Evolutionary conservation across 1,284 basidiomycete species (phyloP).

Genomic region (Cutaneotrichosporon arboriforme): DNA sequence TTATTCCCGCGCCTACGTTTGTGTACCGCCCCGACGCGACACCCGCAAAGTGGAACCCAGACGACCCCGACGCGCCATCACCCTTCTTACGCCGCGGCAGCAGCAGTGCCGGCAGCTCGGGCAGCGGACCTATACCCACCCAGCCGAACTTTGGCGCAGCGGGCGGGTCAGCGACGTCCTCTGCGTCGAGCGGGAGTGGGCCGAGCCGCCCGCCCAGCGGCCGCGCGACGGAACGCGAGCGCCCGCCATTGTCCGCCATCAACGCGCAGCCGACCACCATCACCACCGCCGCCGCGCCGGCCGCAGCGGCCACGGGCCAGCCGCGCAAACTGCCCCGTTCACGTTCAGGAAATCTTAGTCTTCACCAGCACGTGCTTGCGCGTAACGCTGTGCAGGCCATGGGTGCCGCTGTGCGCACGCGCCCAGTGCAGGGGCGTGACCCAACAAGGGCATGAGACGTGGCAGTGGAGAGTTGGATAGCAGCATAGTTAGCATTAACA

Average conservation of each 20-base stretch:
- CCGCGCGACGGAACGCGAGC: neutral
- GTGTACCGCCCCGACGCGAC: constrained; percentile 39
- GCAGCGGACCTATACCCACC: neutral
- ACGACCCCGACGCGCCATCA: constrained; percentile 40
- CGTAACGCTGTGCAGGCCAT: neutral
- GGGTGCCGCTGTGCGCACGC: neutral
- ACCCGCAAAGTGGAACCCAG: constrained; percentile 40
- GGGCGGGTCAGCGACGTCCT: too few relatives aligned
- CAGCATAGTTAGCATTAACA: too few relatives aligned
- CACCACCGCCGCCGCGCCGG: neutral
- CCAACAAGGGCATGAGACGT: neutral
- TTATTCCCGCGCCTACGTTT: constrained; percentile 34
- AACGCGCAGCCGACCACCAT: constrained; percentile 7
- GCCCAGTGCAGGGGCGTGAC: neutral
- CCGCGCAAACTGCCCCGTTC: constrained; percentile 3
- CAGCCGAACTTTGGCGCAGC: neutral
- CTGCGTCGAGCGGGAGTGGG: neutral
- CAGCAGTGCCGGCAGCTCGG: neutral
- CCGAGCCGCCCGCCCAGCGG: neutral
- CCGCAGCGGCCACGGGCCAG: neutral
- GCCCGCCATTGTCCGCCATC: constrained; percentile 17
- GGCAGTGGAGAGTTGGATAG: too few relatives aligned
- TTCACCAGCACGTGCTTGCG: constrained; percentile 1
- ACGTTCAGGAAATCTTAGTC: neutral
- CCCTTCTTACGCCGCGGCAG: constrained; percentile 33